Conservation (phyloP, 139 green algal genomes). For the Micromonas pusilla region DNA sequence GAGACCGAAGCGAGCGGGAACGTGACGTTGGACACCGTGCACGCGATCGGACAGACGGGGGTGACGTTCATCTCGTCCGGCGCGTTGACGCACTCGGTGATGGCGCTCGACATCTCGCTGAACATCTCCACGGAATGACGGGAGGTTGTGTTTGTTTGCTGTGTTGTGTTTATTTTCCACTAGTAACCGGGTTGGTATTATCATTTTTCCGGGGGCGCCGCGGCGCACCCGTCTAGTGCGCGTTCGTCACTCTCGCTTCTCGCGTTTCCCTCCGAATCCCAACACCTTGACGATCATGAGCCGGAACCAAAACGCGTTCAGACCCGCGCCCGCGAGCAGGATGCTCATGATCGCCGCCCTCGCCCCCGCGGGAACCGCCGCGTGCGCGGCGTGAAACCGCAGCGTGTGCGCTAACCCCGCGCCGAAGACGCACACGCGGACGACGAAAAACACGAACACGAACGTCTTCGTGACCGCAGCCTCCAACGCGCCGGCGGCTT, state of each 20-base stretch:
- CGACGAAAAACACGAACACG: conserved; percentile 1
- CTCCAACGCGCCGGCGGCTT: not conserved
- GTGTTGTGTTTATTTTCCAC: too few relatives aligned
- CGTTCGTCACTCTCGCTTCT: too few relatives aligned
- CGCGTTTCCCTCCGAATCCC: not conserved
- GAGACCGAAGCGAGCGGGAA: conserved; percentile 88
- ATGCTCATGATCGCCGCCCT: not conserved
- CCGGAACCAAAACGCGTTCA: conserved; percentile 10
- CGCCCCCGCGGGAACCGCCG: not conserved
- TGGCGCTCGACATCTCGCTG: conserved; percentile 90
- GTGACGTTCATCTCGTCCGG: conserved; percentile 87
- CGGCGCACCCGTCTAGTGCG: too few relatives aligned
- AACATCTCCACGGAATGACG: conserved; percentile 38
- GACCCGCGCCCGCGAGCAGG: not conserved
- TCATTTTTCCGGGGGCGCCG: too few relatives aligned
- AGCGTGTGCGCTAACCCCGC: not conserved
- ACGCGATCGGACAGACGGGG: conserved; percentile 74
- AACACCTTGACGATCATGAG: conserved; percentile 7
- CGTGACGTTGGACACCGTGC: conserved; percentile 77
- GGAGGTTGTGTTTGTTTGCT: too few relatives aligned
- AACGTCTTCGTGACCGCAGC: not conserved
- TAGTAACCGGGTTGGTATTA: not conserved
- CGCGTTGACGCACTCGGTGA: conserved; percentile 87
- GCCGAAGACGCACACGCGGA: not conserved
- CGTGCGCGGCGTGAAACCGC: too few relatives aligned